Evolutionary conservation across 2,329 filamentous ascomycete genomes (phyloP).

Genomic region (Ophiocordyceps australis): DNA sequence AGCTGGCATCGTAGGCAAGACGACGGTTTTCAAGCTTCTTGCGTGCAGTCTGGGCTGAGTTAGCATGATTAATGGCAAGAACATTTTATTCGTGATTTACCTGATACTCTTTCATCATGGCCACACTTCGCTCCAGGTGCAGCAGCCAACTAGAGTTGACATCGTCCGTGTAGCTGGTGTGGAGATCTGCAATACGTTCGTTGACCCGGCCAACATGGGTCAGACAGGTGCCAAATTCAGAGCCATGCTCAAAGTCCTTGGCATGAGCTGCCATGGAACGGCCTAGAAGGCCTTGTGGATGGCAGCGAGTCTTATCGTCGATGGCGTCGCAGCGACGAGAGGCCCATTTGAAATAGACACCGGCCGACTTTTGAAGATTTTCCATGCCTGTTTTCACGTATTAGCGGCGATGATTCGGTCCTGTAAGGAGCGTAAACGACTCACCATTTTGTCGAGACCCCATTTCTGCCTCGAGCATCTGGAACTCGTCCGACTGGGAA

Average conservation of each 20-base stretch:
- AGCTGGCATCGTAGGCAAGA: slow-evolving; percentile 78
- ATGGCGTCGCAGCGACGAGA: slow-evolving; percentile 62
- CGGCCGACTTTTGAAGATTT: slow-evolving; percentile 72
- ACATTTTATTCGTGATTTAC: slow-evolving; percentile 31
- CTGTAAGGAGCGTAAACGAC: too few species aligned
- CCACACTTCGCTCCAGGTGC: slow-evolving; percentile 71
- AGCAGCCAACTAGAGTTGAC: slow-evolving; percentile 77
- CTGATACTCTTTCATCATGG: slow-evolving; percentile 97
- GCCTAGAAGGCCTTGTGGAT: slow-evolving; percentile 65
- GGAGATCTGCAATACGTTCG: slow-evolving; percentile 68
- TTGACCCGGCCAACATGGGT: slow-evolving; percentile 67
- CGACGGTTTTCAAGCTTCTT: slow-evolving; percentile 89
- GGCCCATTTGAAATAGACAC: slow-evolving; percentile 70
- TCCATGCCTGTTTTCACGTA: slow-evolving; percentile 88
- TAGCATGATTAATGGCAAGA: too few species aligned
- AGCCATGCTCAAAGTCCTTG: slow-evolving; percentile 81
- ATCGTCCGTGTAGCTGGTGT: slow-evolving; percentile 65
- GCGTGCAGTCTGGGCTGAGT: slow-evolving; percentile 46
- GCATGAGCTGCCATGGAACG: slow-evolving; percentile 76
- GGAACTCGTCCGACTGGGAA: slow-evolving; percentile 77
- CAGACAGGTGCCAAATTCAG: slow-evolving; percentile 78
- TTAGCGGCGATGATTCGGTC: too few species aligned
- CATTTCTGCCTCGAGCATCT: slow-evolving; percentile 80
- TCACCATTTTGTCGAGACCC: slow-evolving; percentile 70
- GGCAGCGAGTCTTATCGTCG: slow-evolving; percentile 74